Evolutionary conservation across 257 asterid genomes (phyloP), one percentile per base, ranked within the genome.

Genomic region (Galeopsis tetrahit): DNA sequence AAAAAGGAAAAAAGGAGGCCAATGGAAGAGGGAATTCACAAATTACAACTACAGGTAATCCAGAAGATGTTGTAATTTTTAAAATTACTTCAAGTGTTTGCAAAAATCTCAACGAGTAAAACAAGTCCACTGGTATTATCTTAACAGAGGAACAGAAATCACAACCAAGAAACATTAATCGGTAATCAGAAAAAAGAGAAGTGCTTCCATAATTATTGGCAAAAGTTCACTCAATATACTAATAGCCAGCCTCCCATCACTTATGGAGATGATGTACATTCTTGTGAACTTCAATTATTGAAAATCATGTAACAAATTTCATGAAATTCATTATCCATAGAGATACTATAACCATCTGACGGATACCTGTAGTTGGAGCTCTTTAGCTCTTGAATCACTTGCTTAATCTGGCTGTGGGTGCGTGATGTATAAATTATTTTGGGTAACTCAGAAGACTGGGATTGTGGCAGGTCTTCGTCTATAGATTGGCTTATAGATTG

Each of bases 361-460:
- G 17, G 66, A 77, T 75, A 94, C 99, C 99, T 94, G 83, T 94
- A 94, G 77, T 80, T 84, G 80, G 96, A 85, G 79, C 99, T 88
- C 81, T 87, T 94, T 79, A 91, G 72, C 85, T 94, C 99, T 81
- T 90, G 89, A 72, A 94, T 87, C 81, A 91, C 99, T 86, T 94
- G 99, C 52, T 86, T 86, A 80, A 94, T 87, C 84, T 94, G 99
- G 78, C 99, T 94, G 83, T 94, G 99, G 57, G 99, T 94, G 63
- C 99, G 99, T 34, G 99, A 89, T 56, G 99, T 80, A 82, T 94
- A 94, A 59, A 94, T 73, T 59, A 94, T 94, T 63, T 83, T 74
- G 46, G 98, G 99, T 42, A 75, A 75, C 56, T 65, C 66, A 57
- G 97, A 87, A 68, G 88, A 79, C 66, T 77, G 79, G 36, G 89